Base-by-base conservation (phyloP, 768 basidiomycete genomes). In the Auriculariales sp. region DNA sequence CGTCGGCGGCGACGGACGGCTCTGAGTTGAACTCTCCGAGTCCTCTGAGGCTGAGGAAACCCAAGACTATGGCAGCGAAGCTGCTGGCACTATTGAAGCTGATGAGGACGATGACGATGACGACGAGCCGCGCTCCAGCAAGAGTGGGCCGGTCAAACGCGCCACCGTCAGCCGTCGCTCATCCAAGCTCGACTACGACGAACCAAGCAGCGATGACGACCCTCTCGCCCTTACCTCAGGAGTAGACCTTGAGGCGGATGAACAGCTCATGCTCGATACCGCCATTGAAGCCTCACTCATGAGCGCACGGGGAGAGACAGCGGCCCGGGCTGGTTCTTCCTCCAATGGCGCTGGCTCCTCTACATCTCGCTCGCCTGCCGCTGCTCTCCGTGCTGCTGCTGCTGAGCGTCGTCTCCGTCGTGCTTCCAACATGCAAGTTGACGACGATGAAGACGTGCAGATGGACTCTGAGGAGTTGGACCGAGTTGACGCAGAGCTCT, bases 281-380 rank as follows among this genome's bases (percentile, higher is more conserved):
- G 83, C 80, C 27, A 69, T 83, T 33, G 64, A 68, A 49, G 57
- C 67, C 52, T 88, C 85, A 19, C 59, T 77, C 48, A 56, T 31
- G 51, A 64, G 59, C 50, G 64, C 62, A 24, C 61, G 59, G 4
- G 48, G 49, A 10, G 56, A 60, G 55, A 51, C 28, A 53, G 62
- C 56, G 50, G 53, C 57, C 50, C 59, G 51, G 47, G 59, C 59
- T 30, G 68, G 62, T 15, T 65, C 58, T 15, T 63, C 70, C 22
- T 52, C 57, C 54, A 59, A 60, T 2, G 51, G 52, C 25, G 47
- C 56, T 27, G 67, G 67, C 36, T 62, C 69, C 34, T 49, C 49
- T 17, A 27, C 42, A n/a, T 28, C 10, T 19, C 49, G 35, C 17
- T 69, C 66, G 55, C 55, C 65, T 14, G 66, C 61, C 28, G 72